Evolutionary conservation across 805 yeast genomes (phyloP), one percentile per base, ranked within the genome.

Genomic region (Novakomyces olei): DNA sequence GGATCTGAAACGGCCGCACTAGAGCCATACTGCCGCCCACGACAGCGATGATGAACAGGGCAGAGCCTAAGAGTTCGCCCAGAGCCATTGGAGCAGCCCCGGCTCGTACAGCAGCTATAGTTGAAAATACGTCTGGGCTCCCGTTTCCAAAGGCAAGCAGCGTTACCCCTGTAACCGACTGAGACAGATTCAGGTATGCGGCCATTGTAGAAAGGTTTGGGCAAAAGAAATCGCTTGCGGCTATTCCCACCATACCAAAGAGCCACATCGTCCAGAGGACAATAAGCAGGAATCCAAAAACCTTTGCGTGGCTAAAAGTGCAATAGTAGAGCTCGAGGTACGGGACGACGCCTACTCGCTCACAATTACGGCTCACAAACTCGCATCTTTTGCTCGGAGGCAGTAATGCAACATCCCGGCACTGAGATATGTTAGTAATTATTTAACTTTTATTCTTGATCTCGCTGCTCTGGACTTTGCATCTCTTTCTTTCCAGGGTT

Each of bases 41-140:
- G 8, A 79, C 73, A 1, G 85, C 69, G 2, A 76, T 61, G 12
- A 83, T 68, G 45, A 88, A 81, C 29, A 76, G 67, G 0, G 91
- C 77, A 2, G 94, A 88, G 1, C 98, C 96, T 20, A 81, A 53
- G n/a, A 85, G 57, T 48, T 83, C 95, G 1, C 94, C 88, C 5
- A 85, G 53, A 0, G 96, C 95, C 46, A 85, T 55, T 0, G 79
- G 65, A 0, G 74, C 68, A 1, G 78, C 67, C n/a, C 67, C 72
- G 1, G 69, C 54, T 8, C 63, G 60, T 68, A 88, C 65, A 3
- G 95, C 92, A 31, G 73, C 71, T 47, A 70, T 78, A 0, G 93
- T 80, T 30, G 85, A 67, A 24, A 81, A 64, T 3, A 85, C 69
- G 49, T 85, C 98, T 0, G 95, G 93, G 0, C 91, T 63, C 3